Conservation (phyloP, 164 flowering plant species). For the Magnolia sinica region DNA sequence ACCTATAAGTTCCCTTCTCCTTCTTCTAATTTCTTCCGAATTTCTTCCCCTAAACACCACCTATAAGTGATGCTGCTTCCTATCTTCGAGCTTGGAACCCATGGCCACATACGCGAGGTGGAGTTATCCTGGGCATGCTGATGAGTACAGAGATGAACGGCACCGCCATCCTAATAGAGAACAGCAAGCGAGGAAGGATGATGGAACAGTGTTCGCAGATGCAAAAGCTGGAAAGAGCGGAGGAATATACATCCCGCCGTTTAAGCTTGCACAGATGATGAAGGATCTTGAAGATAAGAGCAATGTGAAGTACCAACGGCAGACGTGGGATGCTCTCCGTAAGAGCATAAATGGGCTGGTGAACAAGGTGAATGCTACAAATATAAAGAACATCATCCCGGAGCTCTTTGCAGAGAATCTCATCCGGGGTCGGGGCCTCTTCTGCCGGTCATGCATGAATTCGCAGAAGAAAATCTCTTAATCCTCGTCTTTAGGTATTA, state of each 20-base stretch:
- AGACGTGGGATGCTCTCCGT: slow-evolving; percentile 95
- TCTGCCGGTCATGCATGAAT: slow-evolving; percentile 92
- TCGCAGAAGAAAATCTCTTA: slow-evolving; percentile 41
- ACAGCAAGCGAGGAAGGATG: no score
- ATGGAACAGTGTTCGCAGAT: slow-evolving; percentile 16
- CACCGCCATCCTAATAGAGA: no score
- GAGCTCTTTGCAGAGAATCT: slow-evolving; percentile 86
- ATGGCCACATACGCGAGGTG: no score
- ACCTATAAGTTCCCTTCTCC: no score
- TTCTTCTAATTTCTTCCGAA: no score
- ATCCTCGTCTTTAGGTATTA: no score
- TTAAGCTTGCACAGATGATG: slow-evolving; percentile 81
- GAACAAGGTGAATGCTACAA: slow-evolving; percentile 88
- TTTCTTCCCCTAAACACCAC: no score
- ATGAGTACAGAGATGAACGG: no score
- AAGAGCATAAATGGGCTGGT: slow-evolving; percentile 94
- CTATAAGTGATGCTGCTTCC: no score
- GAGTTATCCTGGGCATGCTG: no score
- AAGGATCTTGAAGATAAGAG: slow-evolving; percentile 82
- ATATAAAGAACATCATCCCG: slow-evolving; percentile 79
- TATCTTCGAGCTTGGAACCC: no score
- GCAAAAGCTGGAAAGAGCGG: slow-evolving; percentile 60
- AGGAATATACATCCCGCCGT: slow-evolving; percentile 91
- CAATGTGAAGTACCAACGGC: slow-evolving; percentile 72
- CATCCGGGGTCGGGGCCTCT: slow-evolving; percentile 85